Evolutionary conservation across 805 yeast species (phyloP).

Genomic region (Wickerhamomyces bovis): DNA sequence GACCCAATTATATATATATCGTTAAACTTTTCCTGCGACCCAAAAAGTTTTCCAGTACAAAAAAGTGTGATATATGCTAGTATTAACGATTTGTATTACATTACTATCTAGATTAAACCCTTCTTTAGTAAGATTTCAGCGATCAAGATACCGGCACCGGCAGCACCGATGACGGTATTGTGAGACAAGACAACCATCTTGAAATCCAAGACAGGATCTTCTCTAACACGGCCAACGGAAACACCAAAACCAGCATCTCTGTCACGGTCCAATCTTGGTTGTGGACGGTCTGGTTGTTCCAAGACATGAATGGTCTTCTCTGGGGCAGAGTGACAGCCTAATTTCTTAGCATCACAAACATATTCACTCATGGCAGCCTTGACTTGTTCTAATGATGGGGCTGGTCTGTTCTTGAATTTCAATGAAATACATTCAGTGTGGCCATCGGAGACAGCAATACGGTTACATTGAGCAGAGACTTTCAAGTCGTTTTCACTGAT

Average conservation of each 20-base stretch:
- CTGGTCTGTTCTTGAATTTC: slow-evolving; percentile 72
- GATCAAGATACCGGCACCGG: slow-evolving; percentile 94
- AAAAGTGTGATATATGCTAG: no score
- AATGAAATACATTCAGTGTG: slow-evolving; percentile 94
- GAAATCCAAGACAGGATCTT: slow-evolving; percentile 86
- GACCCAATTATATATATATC: not conserved
- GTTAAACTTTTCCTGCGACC: no score
- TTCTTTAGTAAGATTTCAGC: slow-evolving; percentile 85
- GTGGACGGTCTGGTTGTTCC: slow-evolving; percentile 92
- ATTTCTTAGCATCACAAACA: slow-evolving; percentile 72
- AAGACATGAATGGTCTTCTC: slow-evolving; percentile 85
- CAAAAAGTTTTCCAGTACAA: not conserved
- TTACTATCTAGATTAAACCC: slow-evolving; percentile 47
- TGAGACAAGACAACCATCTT: slow-evolving; percentile 98
- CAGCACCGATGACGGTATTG: slow-evolving; percentile 97
- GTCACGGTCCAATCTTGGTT: slow-evolving; percentile 94
- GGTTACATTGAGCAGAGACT: slow-evolving; percentile 93
- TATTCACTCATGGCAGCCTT: slow-evolving; percentile 66
- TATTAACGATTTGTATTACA: not conserved
- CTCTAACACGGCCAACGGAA: slow-evolving; percentile 89
- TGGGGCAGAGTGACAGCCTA: slow-evolving; percentile 91
- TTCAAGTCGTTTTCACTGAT: slow-evolving; percentile 64
- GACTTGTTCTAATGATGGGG: slow-evolving; percentile 80
- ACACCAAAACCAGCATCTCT: slow-evolving; percentile 93
- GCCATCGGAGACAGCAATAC: slow-evolving; percentile 96